These are phyloP conservation scores for Gracilariopsis chorda DNA, from an alignment of 23 red algal species.

Conservation along the genomic window DNA sequence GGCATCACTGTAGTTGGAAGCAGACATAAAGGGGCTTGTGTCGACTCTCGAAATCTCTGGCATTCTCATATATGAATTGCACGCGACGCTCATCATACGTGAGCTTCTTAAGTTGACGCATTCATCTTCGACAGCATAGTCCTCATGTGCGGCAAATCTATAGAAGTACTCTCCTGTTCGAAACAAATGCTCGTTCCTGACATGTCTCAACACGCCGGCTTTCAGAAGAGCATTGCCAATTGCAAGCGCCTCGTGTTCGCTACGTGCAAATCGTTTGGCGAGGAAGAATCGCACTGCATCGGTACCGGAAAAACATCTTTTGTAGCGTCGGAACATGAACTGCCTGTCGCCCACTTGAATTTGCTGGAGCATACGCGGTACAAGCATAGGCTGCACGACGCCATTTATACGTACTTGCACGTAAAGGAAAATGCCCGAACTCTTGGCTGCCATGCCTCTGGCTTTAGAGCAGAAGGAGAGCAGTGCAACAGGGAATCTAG, in stretches of 20 bases:
- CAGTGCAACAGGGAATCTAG: not conserved
- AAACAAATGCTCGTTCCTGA: constrained; percentile 60
- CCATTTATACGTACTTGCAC: constrained; percentile 36
- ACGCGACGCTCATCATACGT: constrained; percentile 59
- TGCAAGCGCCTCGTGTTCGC: constrained; percentile 27
- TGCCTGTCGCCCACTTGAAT: constrained; percentile 29
- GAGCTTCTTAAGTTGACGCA: constrained; percentile 36
- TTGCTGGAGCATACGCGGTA: constrained; percentile 35
- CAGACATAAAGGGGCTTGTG: not conserved
- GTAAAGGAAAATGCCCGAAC: constrained; percentile 22
- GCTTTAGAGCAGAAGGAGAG: not conserved
- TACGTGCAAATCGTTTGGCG: constrained; percentile 15
- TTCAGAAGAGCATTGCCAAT: constrained; percentile 52
- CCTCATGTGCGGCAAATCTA: constrained; percentile 49
- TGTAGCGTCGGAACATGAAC: constrained; percentile 21
- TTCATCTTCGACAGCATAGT: constrained; percentile 53
- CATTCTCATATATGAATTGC: constrained; percentile 50
- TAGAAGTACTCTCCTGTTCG: constrained; percentile 54
- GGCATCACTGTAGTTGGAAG: not conserved
- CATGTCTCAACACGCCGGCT: constrained; percentile 49
- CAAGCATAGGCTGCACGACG: constrained; percentile 23
- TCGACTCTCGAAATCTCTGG: constrained; percentile 41
- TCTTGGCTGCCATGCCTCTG: not conserved
- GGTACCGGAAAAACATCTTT: constrained; percentile 46
- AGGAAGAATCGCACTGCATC: constrained; percentile 38